phyloP scores from a whole-genome alignment of 768 basidiomycete species.

The Exidia glandulosa region DNA sequence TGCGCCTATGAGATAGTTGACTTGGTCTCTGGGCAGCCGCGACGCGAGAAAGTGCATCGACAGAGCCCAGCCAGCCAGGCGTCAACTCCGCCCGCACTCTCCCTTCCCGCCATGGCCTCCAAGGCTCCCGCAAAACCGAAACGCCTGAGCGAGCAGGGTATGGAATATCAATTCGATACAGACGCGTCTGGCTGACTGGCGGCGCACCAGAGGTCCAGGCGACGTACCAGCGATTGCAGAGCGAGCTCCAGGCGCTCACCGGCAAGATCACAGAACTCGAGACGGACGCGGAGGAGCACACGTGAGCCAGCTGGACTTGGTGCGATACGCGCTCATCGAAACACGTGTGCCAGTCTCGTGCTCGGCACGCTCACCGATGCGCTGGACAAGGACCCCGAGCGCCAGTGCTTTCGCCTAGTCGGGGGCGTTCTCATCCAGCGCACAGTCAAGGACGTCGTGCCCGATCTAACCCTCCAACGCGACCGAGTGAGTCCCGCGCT shows the following conservation, averaged over 20 bases:
- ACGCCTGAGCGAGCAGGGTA: constrained; percentile 62
- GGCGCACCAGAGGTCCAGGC: constrained; percentile 59
- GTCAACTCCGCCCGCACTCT: neutral
- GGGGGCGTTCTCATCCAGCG: constrained; percentile 93
- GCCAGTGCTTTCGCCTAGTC: constrained; percentile 93
- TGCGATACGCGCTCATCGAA: neutral
- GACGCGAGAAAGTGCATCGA: neutral
- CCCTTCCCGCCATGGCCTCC: constrained; percentile 2
- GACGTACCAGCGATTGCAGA: constrained; percentile 71
- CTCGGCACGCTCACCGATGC: constrained; percentile 78
- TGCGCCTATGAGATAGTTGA: neutral
- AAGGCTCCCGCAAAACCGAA: constrained; percentile 54
- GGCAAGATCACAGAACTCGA: constrained; percentile 95
- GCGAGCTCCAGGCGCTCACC: constrained; percentile 82
- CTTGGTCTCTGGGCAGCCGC: neutral
- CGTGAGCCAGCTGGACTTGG: constrained; percentile 38
- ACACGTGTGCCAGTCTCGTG: constrained; percentile 53
- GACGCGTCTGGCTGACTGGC: constrained; percentile 28
- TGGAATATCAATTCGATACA: constrained; percentile 13
- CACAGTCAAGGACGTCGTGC: constrained; percentile 90
- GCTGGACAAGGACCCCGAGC: constrained; percentile 68
- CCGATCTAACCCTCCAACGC: constrained; percentile 78
- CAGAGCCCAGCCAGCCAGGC: neutral
- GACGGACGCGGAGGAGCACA: constrained; percentile 90
- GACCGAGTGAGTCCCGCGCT: constrained; percentile 80